Conservation (phyloP, 179 eudicot genomes). For the Spinacia oleracea region DNA sequence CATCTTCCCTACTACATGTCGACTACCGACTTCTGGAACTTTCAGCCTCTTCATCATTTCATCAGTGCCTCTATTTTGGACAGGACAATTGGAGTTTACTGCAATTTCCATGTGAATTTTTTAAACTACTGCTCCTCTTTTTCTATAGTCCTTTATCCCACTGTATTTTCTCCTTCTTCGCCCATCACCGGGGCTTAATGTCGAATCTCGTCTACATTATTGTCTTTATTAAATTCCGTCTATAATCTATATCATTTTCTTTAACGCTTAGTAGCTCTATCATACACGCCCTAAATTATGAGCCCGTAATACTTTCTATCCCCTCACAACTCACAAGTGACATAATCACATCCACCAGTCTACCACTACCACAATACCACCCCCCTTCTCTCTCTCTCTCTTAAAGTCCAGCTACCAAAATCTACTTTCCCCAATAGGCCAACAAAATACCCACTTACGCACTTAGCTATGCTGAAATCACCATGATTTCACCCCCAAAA, state of each 20-base stretch:
- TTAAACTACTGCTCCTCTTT: neutral
- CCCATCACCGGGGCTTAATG: too few relatives aligned
- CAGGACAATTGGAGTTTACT: slow-evolving; percentile 9
- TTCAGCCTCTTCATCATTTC: neutral
- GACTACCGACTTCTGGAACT: neutral
- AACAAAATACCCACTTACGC: slow-evolving; percentile 2
- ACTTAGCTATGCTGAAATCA: slow-evolving; percentile 8
- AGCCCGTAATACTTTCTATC: neutral
- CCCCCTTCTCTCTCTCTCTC: neutral
- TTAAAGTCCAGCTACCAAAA: neutral
- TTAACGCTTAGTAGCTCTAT: too few relatives aligned
- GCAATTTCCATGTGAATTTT: slow-evolving; percentile 23
- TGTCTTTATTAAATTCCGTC: too few relatives aligned
- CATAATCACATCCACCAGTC: too few relatives aligned
- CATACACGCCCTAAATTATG: too few relatives aligned
- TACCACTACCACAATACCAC: neutral
- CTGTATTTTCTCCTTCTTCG: too few relatives aligned
- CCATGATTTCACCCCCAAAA: slow-evolving; percentile 13
- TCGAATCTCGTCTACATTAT: too few relatives aligned
- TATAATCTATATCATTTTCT: too few relatives aligned
- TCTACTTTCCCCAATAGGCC: neutral
- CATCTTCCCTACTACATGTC: neutral
- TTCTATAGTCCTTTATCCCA: too few relatives aligned
- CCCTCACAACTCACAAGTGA: too few relatives aligned
- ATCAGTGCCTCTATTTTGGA: neutral